phyloP scores from a whole-genome alignment of 345 rosid genomes.

The Salix purpurea region DNA sequence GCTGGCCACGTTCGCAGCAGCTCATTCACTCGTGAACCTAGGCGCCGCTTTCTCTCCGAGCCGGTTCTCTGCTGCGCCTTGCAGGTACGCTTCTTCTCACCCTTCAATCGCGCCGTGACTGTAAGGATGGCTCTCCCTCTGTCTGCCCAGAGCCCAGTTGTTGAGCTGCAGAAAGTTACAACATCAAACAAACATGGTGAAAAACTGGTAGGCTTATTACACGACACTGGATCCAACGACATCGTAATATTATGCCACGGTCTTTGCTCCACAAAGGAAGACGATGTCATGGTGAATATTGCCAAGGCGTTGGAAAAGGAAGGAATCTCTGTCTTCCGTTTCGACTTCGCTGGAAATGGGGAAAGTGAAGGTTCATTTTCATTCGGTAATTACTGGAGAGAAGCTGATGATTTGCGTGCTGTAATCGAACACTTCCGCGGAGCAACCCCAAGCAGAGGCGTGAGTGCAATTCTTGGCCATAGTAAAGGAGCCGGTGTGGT shows the following conservation, averaged over 20 bases:
- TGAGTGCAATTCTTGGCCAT: conserved; percentile 21
- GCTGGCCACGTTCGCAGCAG: too few species aligned
- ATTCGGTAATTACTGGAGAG: conserved; percentile 18
- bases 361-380: conserved; percentile 28
- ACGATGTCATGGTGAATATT: conserved; percentile 16
- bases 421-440: conserved; percentile 19
- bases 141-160: conserved; percentile 9
- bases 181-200: conserved; percentile 23
- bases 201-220: conserved; percentile 18
- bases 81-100: background rate
- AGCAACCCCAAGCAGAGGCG: conserved; percentile 9
- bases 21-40: too few species aligned
- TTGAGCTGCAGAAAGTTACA: conserved; percentile 11
- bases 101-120: background rate
- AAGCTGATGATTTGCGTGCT: conserved; percentile 25
- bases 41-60: too few species aligned
- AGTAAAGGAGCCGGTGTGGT: conserved; percentile 29
- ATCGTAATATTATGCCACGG: conserved; percentile 27
- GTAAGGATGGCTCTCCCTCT: conserved; percentile 8
- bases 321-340: conserved; percentile 11
- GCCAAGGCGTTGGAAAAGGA: conserved; percentile 22
- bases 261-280: conserved; percentile 20
- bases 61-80: too few species aligned
- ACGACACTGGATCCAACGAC: conserved; percentile 16
- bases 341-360: conserved; percentile 28